Conservation (phyloP, 2,329 filamentous ascomycete genomes). For the Diaporthe amygdali region DNA sequence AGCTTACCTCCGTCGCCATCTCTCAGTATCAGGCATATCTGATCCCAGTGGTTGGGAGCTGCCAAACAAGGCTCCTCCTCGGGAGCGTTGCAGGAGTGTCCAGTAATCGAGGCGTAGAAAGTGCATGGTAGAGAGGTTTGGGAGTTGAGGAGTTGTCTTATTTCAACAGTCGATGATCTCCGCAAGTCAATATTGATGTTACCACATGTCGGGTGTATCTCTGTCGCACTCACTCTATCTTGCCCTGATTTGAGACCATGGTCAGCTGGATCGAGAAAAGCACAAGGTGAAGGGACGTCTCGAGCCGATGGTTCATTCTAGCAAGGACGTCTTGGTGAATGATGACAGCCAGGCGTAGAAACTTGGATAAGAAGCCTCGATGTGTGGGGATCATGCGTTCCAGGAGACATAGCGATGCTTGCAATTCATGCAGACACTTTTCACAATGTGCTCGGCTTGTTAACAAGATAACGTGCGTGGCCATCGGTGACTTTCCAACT, state of each 20-base stretch:
- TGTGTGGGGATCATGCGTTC: not conserved
- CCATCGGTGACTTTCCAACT: not conserved
- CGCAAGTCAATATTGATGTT: no score
- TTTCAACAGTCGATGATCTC: not conserved
- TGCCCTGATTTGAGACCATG: not conserved
- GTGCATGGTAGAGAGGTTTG: not conserved
- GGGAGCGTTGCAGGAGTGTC: not conserved
- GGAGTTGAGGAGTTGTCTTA: not conserved
- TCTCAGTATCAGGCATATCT: not conserved
- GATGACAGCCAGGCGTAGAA: not conserved
- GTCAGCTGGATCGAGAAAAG: not conserved
- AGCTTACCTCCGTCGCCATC: not conserved
- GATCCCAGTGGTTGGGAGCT: not conserved
- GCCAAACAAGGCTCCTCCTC: not conserved
- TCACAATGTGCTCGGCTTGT: not conserved
- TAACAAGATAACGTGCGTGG: not conserved
- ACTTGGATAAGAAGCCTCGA: not conserved
- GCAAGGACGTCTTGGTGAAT: not conserved
- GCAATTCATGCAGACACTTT: not conserved
- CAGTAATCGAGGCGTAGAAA: not conserved
- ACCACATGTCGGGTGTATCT: not conserved
- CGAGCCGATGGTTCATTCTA: not conserved
- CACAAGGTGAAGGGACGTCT: not conserved
- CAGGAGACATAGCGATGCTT: not conserved
- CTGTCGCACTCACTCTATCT: not conserved